Conservation (phyloP, 177 flowering plant genomes). For the Vitis hybrid region DNA sequence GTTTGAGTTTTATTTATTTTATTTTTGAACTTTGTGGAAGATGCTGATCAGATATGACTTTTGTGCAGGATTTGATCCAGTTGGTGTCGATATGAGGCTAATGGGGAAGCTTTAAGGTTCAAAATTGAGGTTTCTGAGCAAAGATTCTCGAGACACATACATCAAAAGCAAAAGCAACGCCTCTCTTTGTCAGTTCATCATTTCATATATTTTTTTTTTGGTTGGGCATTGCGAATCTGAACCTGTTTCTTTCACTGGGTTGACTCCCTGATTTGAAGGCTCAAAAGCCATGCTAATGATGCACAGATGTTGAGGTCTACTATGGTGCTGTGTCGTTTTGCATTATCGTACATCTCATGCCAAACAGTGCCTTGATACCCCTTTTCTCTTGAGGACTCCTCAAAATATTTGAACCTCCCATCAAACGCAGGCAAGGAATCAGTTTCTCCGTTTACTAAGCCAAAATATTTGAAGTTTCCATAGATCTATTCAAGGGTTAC, state of each 20-base stretch:
- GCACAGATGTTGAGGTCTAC: no score
- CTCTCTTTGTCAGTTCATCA: slow-evolving; percentile 2
- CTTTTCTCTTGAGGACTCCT: no score
- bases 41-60: not conserved
- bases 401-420: no score
- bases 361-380: no score
- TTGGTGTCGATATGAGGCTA: not conserved
- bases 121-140: not conserved
- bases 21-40: not conserved
- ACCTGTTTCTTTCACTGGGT: no score
- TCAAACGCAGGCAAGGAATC: not conserved
- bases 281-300: no score
- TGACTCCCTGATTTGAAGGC: no score
- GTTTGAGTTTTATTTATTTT: not conserved
- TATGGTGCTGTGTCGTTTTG: no score
- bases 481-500: slow-evolving; percentile 6
- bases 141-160: not conserved
- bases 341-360: no score
- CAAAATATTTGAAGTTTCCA: not conserved
- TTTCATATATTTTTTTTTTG: no score
- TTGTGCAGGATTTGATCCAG: no score
- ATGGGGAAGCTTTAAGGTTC: not conserved
- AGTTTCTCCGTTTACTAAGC: slow-evolving; percentile 6
- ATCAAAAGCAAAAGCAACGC: not conserved
- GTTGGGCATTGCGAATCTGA: no score